Conservation (phyloP, 2,329 filamentous ascomycete genomes). For the Diaporthe longicolla region DNA sequence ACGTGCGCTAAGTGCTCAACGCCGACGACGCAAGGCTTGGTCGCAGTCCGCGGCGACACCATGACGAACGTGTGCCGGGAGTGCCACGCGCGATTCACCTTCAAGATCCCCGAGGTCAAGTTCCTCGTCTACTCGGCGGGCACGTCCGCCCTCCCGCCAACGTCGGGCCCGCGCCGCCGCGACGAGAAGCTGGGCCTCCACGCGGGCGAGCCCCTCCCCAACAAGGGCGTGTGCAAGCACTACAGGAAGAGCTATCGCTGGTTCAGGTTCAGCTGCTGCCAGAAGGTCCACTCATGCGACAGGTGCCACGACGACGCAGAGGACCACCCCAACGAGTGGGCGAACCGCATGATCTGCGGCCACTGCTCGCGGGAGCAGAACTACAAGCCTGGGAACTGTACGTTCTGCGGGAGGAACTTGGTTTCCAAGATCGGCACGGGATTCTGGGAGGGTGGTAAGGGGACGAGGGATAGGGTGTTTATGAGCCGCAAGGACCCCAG, state of each 20-base stretch:
- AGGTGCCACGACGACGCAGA: conserved; percentile 81
- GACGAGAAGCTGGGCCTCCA: conserved; percentile 70
- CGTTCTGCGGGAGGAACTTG: conserved; percentile 78
- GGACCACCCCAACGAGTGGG: conserved; percentile 84
- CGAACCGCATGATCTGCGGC: conserved; percentile 86
- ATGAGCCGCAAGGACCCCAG: conserved; percentile 85
- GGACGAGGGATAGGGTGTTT: conserved; percentile 77
- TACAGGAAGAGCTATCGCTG: conserved; percentile 73
- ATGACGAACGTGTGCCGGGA: conserved; percentile 82
- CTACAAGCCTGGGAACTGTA: conserved; percentile 82
- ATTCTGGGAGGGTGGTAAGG: conserved; percentile 91
- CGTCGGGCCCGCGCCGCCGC: conserved; percentile 59
- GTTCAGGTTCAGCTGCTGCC: conserved; percentile 77
- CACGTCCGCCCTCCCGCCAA: conserved; percentile 51
- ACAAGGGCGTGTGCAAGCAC: conserved; percentile 68
- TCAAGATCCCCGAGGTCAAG: conserved; percentile 83
- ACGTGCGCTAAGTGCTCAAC: conserved; percentile 85
- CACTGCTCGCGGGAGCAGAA: conserved; percentile 86
- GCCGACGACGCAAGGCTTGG: conserved; percentile 74
- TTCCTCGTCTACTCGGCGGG: conserved; percentile 79
- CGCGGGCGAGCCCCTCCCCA: conserved; percentile 69
- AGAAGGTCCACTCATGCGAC: conserved; percentile 72
- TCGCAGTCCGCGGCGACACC: conserved; percentile 80
- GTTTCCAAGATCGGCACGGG: conserved; percentile 76
- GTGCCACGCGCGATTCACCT: conserved; percentile 85